A percentile compares a stretch with the other conserved stretches of the same genome.
phyloP scores from a whole-genome alignment of 78 protist species.

The Monocercomonoides exilis region DNA sequence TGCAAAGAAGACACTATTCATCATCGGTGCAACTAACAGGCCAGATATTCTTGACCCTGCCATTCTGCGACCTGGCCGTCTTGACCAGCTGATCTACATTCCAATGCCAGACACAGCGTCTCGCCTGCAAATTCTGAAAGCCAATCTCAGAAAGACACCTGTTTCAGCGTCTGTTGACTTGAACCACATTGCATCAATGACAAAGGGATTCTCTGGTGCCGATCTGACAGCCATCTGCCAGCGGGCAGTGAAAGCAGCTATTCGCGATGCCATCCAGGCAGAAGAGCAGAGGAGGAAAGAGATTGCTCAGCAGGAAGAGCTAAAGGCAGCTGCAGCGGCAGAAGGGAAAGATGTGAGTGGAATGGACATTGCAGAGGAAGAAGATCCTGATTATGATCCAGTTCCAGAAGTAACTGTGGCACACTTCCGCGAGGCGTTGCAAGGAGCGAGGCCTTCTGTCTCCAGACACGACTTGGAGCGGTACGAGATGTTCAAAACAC shows the following conservation, averaged over 20 bases:
- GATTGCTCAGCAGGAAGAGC: neutral
- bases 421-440: slow-evolving; percentile 93
- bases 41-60: slow-evolving; percentile 99
- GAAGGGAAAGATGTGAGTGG: slow-evolving; percentile 33
- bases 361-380: slow-evolving; percentile 47
- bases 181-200: slow-evolving; percentile 67
- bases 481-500: slow-evolving; percentile 24
- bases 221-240: slow-evolving; percentile 97
- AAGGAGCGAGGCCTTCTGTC: slow-evolving; percentile 86
- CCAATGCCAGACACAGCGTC: slow-evolving; percentile 95
- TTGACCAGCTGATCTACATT: slow-evolving; percentile 97
- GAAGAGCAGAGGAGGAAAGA: slow-evolving; percentile 41
- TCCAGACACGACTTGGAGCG: slow-evolving; percentile 70
- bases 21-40: slow-evolving; percentile 99
- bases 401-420: slow-evolving; percentile 56
- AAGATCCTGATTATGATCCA: slow-evolving; percentile 80
- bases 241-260: slow-evolving; percentile 91
- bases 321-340: slow-evolving; percentile 26
- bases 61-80: slow-evolving; percentile 96
- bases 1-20: slow-evolving; percentile 96
- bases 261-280: slow-evolving; percentile 82
- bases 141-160: slow-evolving; percentile 77
- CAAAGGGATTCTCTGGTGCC: slow-evolving; percentile 98
- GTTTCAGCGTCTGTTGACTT: slow-evolving; percentile 82
- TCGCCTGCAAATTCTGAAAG: neutral